Evolutionary conservation across 1,139 yeast species (phyloP), one percentile per base, ranked within the genome.

Genomic region (Hanseniaspora uvarum): DNA sequence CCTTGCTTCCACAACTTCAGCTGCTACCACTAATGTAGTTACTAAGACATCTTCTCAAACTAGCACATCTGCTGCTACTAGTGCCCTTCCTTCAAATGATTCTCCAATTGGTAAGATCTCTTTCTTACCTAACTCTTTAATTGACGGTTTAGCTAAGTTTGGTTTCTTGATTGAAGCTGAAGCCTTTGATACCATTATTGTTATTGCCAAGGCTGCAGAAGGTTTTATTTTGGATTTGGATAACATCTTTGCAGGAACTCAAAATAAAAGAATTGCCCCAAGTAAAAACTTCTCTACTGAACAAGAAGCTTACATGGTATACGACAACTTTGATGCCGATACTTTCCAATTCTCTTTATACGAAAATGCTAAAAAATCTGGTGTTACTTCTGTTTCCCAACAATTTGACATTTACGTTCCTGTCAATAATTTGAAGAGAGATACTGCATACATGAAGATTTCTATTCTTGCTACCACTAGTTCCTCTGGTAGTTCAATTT

Each of bases 321-420:
- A 26, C 26, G 19, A 30, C 24, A 30, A 43, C 33, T 28, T 5
- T 11, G 34, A 16, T 16, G 33, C 4, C 16, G 34, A 19, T 11
- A 38, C 7, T 10, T 46, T 46, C 37, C 23, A 34, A 33, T 24
- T 49, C 14, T 1, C 39, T 26, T 34, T 52, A 7, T 18, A 11
- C 18, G 46, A 39, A 16, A 10, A 16, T 19, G 11, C 33, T 11
- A 7, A 11, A 14, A 24, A 19, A 5, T 11, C 19, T 1, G 11
- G 41, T n/a, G 30, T 10, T 5, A 19, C 43, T 12, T 14, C 31
- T 28, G 28, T 24, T 37, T 4, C 31, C 14, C 53, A 50, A 30
- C 16, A 19, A 3, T 24, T 50, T 36, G 21, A 33, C n/a, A 12
- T 46, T 6, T 52, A 52, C 28, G 33, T 52, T 18, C 55, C 55